Evolutionary conservation across 2,329 filamentous ascomycete genomes (phyloP), one percentile per base, ranked within the genome.

Genomic region (Aureobasidium melanogenum): DNA sequence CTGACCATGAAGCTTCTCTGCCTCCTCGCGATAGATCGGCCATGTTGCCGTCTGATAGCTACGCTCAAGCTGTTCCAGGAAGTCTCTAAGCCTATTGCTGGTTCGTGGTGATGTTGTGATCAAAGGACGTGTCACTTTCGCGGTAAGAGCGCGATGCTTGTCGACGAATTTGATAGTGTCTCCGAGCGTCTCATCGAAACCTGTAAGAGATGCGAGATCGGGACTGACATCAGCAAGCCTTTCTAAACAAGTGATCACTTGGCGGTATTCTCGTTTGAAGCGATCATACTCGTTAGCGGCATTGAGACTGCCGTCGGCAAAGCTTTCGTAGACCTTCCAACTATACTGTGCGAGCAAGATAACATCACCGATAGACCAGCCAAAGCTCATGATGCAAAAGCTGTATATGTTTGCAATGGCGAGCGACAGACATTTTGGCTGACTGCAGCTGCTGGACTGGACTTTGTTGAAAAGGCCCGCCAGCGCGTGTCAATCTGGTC

Each of bases 281-380:
- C 38, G 17, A 30, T 32, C 36, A 8, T 41, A 55, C 14, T 55
- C 51, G 17, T 41, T 55, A 10, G 38, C 30, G 2, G 51, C 48
- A 7, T 51, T 51, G 19, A 19, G 36, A 19, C n/a, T 51, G 48
- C 48, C 48, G 7, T 55, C 51, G 9, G 51, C 34, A 28, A 55
- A 51, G 48, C 51, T 55, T 9, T 55, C 36, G n/a, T 55, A 55
- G 17, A 57, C 41, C 9, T 57, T 57, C 39, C 41, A 57, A 12
- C 54, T 44, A 24, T 44, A 57, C 28, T 57, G 38, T 14, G 39
- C 54, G 2, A 46, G 39, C 39, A 57, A 26, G 15, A 46, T 36
- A 26, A 57, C 30, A 36, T 46, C 54, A 19, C 54, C 28, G 54
- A 46, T 46, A 14, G 39, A 44, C 54, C 54, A 57, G 26, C 54